Percentiles rank a stretch among this genome's conserved stretches.
These are phyloP conservation scores for Huntiella savannae DNA, from an alignment of 2,329 filamentous ascomycete genomes.

Conservation along the genomic window DNA sequence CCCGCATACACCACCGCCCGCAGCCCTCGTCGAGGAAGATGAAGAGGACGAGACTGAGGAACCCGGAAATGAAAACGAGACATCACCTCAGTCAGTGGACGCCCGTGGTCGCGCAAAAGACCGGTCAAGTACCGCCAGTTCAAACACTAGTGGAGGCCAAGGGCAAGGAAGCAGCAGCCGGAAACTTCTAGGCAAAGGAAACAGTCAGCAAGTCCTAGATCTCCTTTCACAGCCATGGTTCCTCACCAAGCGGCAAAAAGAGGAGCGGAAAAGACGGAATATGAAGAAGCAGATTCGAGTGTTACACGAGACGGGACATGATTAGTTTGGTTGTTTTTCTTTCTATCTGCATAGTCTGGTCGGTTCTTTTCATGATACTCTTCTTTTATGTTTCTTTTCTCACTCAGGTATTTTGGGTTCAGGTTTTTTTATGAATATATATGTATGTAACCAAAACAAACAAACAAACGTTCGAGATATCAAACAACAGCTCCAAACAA, in stretches of 20 bases:
- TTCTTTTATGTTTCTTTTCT: neutral
- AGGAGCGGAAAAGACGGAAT: constrained; percentile 19
- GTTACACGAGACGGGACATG: constrained; percentile 15
- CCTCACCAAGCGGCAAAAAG: constrained; percentile 12
- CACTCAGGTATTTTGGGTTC: neutral
- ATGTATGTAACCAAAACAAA: no score
- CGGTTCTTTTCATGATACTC: neutral
- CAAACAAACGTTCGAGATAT: no score
- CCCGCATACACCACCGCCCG: no score
- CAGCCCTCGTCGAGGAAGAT: no score
- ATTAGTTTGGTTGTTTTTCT: neutral
- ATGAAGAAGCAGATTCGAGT: constrained; percentile 21
- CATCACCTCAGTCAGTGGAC: no score
- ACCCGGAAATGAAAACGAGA: no score
- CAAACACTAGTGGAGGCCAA: neutral
- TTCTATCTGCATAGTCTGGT: neutral
- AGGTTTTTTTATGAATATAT: neutral
- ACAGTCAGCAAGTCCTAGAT: constrained; percentile 5
- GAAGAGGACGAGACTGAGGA: no score
- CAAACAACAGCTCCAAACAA: no score
- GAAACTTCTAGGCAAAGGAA: constrained; percentile 4
- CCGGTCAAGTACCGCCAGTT: neutral
- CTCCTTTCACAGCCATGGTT: constrained; percentile 7
- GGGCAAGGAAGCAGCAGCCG: neutral
- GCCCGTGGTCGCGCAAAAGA: neutral